Percentiles rank a stretch among this genome's conserved stretches.
Evolutionary conservation across 371 early-diverging fungal species (phyloP).

Genomic region (Blakeslea trispora): DNA sequence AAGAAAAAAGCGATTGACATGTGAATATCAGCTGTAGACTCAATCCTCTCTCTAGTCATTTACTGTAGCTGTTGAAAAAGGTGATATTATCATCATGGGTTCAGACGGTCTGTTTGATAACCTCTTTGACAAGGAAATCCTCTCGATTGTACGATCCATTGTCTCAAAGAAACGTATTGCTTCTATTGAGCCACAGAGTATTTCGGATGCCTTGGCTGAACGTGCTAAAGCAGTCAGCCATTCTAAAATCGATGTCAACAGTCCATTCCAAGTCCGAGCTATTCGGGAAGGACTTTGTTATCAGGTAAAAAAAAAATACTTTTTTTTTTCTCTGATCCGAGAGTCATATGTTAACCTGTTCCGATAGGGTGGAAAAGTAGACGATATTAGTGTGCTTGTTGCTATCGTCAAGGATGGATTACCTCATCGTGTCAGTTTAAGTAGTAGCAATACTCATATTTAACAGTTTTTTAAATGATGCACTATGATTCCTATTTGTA

Average conservation of each 20-base stretch:
- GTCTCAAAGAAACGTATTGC: conserved; percentile 28
- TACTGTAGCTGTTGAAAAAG: conserved; percentile 71
- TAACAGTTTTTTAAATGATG: no score
- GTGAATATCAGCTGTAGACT: background rate
- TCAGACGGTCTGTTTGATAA: conserved; percentile 83
- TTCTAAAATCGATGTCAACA: conserved; percentile 64
- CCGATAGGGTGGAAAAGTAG: conserved; percentile 73
- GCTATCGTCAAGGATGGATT: conserved; percentile 54
- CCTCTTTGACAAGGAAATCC: conserved; percentile 77
- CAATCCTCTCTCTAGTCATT: conserved; percentile 39
- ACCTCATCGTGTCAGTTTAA: no score
- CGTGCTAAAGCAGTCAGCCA: conserved; percentile 77
- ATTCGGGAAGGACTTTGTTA: conserved; percentile 73
- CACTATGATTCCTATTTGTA: no score
- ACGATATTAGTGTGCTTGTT: conserved; percentile 78
- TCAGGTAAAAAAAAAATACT: conserved; percentile 40
- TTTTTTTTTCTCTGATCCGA: no score
- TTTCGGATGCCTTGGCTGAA: conserved; percentile 72
- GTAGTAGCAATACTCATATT: no score
- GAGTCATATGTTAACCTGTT: no score
- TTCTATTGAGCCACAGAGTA: conserved; percentile 59
- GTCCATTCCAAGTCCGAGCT: conserved; percentile 83
- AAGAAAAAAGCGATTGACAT: background rate
- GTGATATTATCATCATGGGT: conserved; percentile 74
- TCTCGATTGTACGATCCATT: conserved; percentile 44